Percentiles rank a stretch among this genome's conserved stretches.
Evolutionary conservation across 2,329 filamentous ascomycete genomes (phyloP).

Genomic region (Colletotrichum horii): DNA sequence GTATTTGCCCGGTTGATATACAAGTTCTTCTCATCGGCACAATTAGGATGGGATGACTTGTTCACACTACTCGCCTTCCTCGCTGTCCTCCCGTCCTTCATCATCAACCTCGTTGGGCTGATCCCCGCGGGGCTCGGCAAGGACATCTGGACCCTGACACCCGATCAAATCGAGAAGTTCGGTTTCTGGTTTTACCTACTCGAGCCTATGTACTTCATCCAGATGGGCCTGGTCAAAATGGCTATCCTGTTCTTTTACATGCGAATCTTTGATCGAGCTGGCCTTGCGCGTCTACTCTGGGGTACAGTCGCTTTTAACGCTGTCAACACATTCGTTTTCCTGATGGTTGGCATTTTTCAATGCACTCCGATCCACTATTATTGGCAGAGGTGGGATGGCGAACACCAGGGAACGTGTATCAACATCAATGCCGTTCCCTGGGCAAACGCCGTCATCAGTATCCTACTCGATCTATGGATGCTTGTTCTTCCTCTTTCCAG

Average conservation of each 20-base stretch:
- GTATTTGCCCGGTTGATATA: slow-evolving; percentile 37
- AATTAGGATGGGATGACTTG: slow-evolving; percentile 36
- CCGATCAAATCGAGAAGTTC: slow-evolving; percentile 28
- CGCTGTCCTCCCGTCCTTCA: slow-evolving; percentile 24
- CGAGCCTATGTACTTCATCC: slow-evolving; percentile 43
- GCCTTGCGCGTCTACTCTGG: slow-evolving; percentile 35
- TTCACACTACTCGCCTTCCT: slow-evolving; percentile 27
- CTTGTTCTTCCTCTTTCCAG: slow-evolving; percentile 45
- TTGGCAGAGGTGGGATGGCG: slow-evolving; percentile 47
- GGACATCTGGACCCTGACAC: slow-evolving; percentile 37
- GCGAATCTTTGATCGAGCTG: slow-evolving; percentile 40
- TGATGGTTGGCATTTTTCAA: slow-evolving; percentile 38
- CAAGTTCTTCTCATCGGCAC: slow-evolving; percentile 26
- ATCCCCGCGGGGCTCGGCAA: slow-evolving; percentile 33
- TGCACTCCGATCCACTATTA: slow-evolving; percentile 44
- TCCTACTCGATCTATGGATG: slow-evolving; percentile 48
- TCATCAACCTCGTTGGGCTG: slow-evolving; percentile 27
- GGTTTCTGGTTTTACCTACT: slow-evolving; percentile 35
- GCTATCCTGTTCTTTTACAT: slow-evolving; percentile 48
- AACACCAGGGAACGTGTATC: slow-evolving; percentile 43
- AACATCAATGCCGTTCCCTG: slow-evolving; percentile 44
- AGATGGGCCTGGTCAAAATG: slow-evolving; percentile 42
- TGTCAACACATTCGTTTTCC: slow-evolving; percentile 34
- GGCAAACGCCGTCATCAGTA: slow-evolving; percentile 46
- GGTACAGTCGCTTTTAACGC: slow-evolving; percentile 35